A percentile compares a stretch with the other conserved stretches of the same genome.
phyloP scores from a whole-genome alignment of 2,329 filamentous ascomycete genomes.

The Penicillium corylophilum region DNA sequence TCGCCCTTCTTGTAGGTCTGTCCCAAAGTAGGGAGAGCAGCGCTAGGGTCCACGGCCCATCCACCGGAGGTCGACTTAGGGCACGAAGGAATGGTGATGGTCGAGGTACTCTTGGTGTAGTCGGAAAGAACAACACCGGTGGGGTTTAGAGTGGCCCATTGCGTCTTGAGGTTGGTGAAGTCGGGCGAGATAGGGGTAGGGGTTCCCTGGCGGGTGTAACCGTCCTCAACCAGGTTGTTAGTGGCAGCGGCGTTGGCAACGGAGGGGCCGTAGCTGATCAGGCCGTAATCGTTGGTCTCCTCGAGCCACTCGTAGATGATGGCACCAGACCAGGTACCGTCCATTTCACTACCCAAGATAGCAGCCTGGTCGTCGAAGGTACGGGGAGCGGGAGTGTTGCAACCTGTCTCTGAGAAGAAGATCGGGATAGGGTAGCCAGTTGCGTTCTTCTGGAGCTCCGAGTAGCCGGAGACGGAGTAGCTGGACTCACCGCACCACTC shows the following conservation, averaged over 20 bases:
- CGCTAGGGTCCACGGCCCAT: constrained; percentile 72
- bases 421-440: constrained; percentile 76
- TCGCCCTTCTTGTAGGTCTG: constrained; percentile 39
- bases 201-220: constrained; percentile 68
- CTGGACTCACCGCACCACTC: constrained; percentile 66
- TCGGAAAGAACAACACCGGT: constrained; percentile 64
- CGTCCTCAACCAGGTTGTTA: constrained; percentile 60
- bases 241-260: constrained; percentile 54
- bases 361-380: constrained; percentile 65
- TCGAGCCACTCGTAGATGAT: constrained; percentile 91
- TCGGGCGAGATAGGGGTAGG: constrained; percentile 73
- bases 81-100: constrained; percentile 65
- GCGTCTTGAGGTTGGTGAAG: constrained; percentile 71
- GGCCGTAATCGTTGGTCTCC: constrained; percentile 78
- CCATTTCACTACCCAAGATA: constrained; percentile 74
- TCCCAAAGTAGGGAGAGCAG: constrained; percentile 68
- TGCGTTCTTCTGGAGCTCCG: constrained; percentile 64
- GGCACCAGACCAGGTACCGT: constrained; percentile 67
- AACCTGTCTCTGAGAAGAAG: constrained; percentile 87
- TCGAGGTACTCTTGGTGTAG: constrained; percentile 64
- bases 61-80: constrained; percentile 66
- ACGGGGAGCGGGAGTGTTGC: constrained; percentile 56
- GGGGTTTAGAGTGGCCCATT: constrained; percentile 72
- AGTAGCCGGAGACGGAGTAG: constrained; percentile 68
- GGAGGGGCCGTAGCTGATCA: constrained; percentile 71